phyloP scores from a whole-genome alignment of 371 early-diverging fungal genomes.

The Syncephalastrum contaminatum region DNA sequence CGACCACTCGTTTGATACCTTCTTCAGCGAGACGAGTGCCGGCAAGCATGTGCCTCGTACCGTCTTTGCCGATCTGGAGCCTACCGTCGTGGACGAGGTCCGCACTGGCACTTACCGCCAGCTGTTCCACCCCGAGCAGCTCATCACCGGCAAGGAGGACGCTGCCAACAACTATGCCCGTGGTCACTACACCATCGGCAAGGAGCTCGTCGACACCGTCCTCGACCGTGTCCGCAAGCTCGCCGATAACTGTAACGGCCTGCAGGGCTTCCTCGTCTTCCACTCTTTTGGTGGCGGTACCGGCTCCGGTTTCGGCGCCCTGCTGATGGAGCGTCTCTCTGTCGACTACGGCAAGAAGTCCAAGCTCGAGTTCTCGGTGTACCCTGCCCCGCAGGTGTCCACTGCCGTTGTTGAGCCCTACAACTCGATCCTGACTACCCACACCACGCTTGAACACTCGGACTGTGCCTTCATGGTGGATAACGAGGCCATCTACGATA shows the following conservation, averaged over 20 bases:
- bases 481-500: conserved; percentile 96
- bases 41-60: conserved; percentile 98
- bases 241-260: conserved; percentile 97
- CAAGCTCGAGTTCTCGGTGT: conserved; percentile 98
- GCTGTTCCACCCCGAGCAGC: conserved; percentile 98
- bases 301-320: conserved; percentile 98
- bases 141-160: conserved; percentile 99
- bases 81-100: conserved; percentile 97
- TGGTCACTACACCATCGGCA: conserved; percentile 99
- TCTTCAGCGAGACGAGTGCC: conserved; percentile 93
- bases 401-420: conserved; percentile 98
- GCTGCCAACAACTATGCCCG: conserved; percentile 99
- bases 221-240: conserved; percentile 97
- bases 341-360: conserved; percentile 98
- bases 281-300: conserved; percentile 99
- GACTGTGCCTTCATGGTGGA: conserved; percentile 93
- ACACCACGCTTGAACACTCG: conserved; percentile 95
- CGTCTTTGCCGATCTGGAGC: conserved; percentile 97
- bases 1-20: conserved; percentile 57
- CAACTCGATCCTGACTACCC: conserved; percentile 95
- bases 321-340: conserved; percentile 94
- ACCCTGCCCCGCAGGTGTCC: conserved; percentile 98
- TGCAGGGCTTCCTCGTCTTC: conserved; percentile 97
- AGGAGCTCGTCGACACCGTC: conserved; percentile 96
- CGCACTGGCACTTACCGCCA: conserved; percentile 96